Evolutionary conservation across 2,329 filamentous ascomycete species (phyloP).

Genomic region (Mariannaea sp.): DNA sequence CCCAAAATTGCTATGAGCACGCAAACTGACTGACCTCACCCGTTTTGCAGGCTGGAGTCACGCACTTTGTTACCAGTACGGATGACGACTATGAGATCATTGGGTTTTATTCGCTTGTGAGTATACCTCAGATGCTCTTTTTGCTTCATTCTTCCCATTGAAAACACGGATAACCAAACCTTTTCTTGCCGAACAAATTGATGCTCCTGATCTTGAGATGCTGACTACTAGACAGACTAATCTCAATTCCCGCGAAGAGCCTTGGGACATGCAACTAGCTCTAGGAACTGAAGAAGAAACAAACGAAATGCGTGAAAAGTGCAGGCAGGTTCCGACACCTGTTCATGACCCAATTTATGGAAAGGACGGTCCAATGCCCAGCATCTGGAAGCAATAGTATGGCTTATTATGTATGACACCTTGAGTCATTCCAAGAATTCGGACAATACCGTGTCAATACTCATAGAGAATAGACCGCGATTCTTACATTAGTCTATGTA

Average conservation of each 20-base stretch:
- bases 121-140: background rate
- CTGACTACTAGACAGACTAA: background rate
- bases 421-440: too few species aligned
- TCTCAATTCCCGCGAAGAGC: background rate
- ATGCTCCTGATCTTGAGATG: background rate
- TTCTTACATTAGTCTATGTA: too few species aligned
- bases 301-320: background rate
- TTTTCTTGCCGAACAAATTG: too few species aligned
- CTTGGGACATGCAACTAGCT: background rate
- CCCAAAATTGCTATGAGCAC: too few species aligned
- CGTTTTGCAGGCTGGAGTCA: background rate
- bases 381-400: background rate
- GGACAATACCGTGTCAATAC: too few species aligned
- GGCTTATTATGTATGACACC: too few species aligned
- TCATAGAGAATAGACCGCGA: too few species aligned
- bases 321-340: background rate
- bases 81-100: conserved; percentile 2
- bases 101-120: conserved; percentile 3
- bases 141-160: background rate
- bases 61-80: conserved; percentile 1
- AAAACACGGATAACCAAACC: too few species aligned
- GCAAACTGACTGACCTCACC: background rate
- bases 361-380: conserved; percentile 2
- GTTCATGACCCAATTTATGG: conserved; percentile 9
- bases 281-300: background rate